Base-by-base conservation (phyloP, 352 stramenopile species). In the Blastocystis sp. region DNA sequence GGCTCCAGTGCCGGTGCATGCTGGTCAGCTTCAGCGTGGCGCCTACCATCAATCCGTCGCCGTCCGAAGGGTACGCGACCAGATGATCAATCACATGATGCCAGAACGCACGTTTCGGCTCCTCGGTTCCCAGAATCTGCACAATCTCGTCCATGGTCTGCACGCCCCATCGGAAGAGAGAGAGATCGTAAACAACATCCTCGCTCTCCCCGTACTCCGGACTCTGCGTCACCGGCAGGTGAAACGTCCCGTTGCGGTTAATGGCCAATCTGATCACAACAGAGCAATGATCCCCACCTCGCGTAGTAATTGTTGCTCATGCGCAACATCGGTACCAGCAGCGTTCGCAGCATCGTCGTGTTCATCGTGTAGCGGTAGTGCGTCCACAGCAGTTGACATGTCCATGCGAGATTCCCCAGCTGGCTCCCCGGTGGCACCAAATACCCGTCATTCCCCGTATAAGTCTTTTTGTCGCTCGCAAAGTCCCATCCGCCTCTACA, bases 401-500 rank as follows among this genome's bases (percentile, higher is more conserved):
- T 79, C 69, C 69, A 79, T 14, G 27, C 53, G n/a, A 79, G 53
- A 42, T 79, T 79, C 4, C 69, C 69, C 40, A 79, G 38, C 11
- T 79, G 48, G 14, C 69, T 49, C 21, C 69, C 69, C 8, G 61
- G 61, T 27, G 69, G 69, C 14, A 32, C 42, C 29, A 79, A 61
- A 65, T 65, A 65, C 8, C 69, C 69, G 40, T 79, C 27, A 46
- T 79, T 34, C 14, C 48, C 32, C 0, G 48, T 65, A 18, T 65
- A 79, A 4, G 24, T 61, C n/a, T 34, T 49, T 65, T 79, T 79
- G 9, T 65, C 69, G 24, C 27, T 79, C 21, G 6, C 53, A 65
- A 79, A 79, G 29, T 79, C 69, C 69, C 69, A 79, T 1, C 69
- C 69, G n/a, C 34, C 53, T 63, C 69, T 79, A 65, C 14, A 29